Evolutionary conservation across 2,329 filamentous ascomycete species (phyloP).

Genomic region (Chaetomiaceae sp.): DNA sequence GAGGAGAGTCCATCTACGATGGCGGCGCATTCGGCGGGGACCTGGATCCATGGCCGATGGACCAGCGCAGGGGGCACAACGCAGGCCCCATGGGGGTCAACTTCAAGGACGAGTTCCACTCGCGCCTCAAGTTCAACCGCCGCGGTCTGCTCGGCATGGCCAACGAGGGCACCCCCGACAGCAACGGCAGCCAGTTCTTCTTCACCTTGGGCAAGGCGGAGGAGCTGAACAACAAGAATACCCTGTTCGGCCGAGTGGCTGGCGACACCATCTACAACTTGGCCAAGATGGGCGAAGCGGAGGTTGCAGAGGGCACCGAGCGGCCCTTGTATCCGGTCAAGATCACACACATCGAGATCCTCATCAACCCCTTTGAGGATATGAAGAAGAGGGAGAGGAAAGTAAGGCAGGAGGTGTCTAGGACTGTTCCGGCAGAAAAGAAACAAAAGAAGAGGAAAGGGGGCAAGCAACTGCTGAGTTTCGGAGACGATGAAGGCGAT

Average conservation of each 20-base stretch:
- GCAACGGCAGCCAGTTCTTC: slow-evolving; percentile 96
- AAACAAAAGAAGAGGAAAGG: slow-evolving; percentile 68
- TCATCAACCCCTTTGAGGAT: slow-evolving; percentile 78
- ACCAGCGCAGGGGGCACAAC: slow-evolving; percentile 58
- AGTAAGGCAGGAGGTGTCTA: slow-evolving; percentile 46
- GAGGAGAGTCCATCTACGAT: slow-evolving; percentile 89
- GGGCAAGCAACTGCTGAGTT: slow-evolving; percentile 73
- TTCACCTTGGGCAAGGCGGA: slow-evolving; percentile 81
- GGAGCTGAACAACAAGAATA: slow-evolving; percentile 85
- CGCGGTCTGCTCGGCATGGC: slow-evolving; percentile 94
- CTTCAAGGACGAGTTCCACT: slow-evolving; percentile 85
- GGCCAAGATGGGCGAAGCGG: slow-evolving; percentile 85
- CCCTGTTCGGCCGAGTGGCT: slow-evolving; percentile 85
- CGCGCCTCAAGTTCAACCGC: slow-evolving; percentile 85
- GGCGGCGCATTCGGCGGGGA: slow-evolving; percentile 70
- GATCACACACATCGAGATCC: slow-evolving; percentile 67
- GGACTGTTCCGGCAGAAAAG: slow-evolving; percentile 42
- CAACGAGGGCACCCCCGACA: slow-evolving; percentile 71
- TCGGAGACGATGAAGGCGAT: slow-evolving; percentile 66
- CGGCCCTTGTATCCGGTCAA: slow-evolving; percentile 81
- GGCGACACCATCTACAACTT: slow-evolving; percentile 96
- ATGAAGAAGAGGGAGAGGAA: slow-evolving; percentile 67
- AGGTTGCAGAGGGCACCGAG: slow-evolving; percentile 73
- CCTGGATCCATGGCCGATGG: slow-evolving; percentile 68
- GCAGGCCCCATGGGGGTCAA: slow-evolving; percentile 55